These are phyloP conservation scores for Pseudotsuga menziesii DNA, from an alignment of 75 land plant genomes.

Conservation along the genomic window DNA sequence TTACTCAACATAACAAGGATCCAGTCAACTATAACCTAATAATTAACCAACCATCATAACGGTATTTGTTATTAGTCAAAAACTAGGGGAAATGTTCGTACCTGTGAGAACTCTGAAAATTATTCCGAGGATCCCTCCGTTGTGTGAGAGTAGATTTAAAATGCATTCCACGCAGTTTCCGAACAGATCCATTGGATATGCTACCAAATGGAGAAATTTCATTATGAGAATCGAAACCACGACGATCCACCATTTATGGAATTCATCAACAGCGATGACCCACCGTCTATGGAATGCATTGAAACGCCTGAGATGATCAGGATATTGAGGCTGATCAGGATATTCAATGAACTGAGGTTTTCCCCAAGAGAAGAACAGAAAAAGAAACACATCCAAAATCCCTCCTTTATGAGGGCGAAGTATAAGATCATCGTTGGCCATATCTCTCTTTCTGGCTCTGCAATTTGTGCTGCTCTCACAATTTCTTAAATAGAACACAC, in stretches of 20 bases:
- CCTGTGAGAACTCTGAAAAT: background rate
- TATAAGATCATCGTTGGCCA: background rate
- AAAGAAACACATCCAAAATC: background rate
- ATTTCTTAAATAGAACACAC: too few relatives aligned
- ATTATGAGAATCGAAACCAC: slow-evolving; percentile 32
- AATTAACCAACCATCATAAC: background rate
- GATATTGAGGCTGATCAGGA: slow-evolving; percentile 1
- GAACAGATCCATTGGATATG: slow-evolving; percentile 32
- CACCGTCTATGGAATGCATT: slow-evolving; percentile 19
- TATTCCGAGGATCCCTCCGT: slow-evolving; percentile 32
- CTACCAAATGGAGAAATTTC: slow-evolving; percentile 28
- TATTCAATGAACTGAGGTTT: background rate
- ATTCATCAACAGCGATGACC: slow-evolving; percentile 37
- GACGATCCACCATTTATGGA: slow-evolving; percentile 2
- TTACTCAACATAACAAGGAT: background rate
- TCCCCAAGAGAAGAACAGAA: background rate
- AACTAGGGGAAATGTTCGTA: background rate
- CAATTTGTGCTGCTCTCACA: too few relatives aligned
- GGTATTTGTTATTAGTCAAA: too few relatives aligned
- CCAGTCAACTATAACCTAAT: background rate
- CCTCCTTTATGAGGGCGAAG: slow-evolving; percentile 14
- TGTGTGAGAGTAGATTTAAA: slow-evolving; percentile 16
- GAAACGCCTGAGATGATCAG: background rate
- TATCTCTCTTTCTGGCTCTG: too few relatives aligned
- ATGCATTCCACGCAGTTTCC: slow-evolving; percentile 29